These are phyloP conservation scores for Anthracocystis panici-leucophaei DNA, from an alignment of 1,284 basidiomycete species.

Conservation along the genomic window DNA sequence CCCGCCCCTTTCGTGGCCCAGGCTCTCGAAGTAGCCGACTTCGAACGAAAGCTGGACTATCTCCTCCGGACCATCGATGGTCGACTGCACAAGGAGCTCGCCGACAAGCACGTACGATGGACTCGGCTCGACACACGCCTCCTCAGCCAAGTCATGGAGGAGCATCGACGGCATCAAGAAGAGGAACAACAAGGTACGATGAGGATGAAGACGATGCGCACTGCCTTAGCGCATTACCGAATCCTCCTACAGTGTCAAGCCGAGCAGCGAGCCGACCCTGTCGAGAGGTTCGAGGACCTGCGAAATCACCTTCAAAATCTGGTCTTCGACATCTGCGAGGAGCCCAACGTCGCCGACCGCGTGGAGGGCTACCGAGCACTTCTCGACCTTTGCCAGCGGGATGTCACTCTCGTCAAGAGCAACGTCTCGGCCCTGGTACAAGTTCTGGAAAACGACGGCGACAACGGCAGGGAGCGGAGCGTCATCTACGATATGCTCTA, in stretches of 20 bases:
- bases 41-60: constrained; percentile 20
- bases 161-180: not conserved
- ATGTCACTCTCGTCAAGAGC: constrained; percentile 11
- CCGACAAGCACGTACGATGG: not conserved
- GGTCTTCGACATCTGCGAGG: constrained; percentile 29
- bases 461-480: constrained; percentile 11
- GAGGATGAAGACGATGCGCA: constrained; percentile 15
- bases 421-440: constrained; percentile 25
- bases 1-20: not conserved
- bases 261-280: not conserved
- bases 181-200: not conserved
- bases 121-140: not conserved
- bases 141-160: constrained; percentile 7
- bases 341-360: not conserved
- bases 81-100: not conserved
- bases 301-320: constrained; percentile 8
- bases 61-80: constrained; percentile 13
- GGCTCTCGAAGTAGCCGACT: not conserved
- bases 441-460: constrained; percentile 18
- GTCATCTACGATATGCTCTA: constrained; percentile 7
- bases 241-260: not conserved
- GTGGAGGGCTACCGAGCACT: constrained; percentile 16
- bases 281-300: not conserved
- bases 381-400: constrained; percentile 14
- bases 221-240: constrained; percentile 2